Evolutionary conservation across 352 stramenopile genomes (phyloP).

Genomic region (Phytopythium montanum): DNA sequence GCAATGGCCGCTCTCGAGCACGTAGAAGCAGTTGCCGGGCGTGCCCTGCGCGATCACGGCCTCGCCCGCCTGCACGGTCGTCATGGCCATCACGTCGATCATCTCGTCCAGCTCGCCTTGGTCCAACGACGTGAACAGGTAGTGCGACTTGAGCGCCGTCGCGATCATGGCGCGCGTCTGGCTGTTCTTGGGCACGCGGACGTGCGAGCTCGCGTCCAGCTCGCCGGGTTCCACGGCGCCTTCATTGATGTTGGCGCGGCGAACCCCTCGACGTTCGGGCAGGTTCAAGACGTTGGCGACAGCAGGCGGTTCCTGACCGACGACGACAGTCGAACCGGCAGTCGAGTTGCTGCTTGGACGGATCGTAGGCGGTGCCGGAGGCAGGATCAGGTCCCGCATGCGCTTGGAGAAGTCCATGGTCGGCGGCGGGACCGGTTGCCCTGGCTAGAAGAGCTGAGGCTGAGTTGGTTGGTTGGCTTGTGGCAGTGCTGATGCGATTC

Average conservation of each 20-base stretch:
- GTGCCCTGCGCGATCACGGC: conserved; percentile 83
- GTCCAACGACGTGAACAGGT: conserved; percentile 78
- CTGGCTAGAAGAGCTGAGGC: background rate
- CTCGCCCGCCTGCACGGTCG: conserved; percentile 54
- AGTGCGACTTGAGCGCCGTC: conserved; percentile 78
- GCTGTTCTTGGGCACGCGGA: conserved; percentile 69
- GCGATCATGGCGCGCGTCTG: conserved; percentile 74
- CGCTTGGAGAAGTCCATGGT: conserved; percentile 74
- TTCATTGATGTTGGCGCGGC: conserved; percentile 77
- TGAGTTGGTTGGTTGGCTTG: background rate
- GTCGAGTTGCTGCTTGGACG: conserved; percentile 43
- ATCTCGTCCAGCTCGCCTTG: conserved; percentile 77
- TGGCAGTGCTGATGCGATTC: background rate
- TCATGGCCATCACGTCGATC: conserved; percentile 82
- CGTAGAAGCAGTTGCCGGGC: conserved; percentile 91
- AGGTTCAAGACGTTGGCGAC: conserved; percentile 36
- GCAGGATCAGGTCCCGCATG: conserved; percentile 69
- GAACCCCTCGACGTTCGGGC: conserved; percentile 56
- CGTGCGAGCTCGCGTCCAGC: conserved; percentile 34
- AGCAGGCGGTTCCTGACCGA: conserved; percentile 12
- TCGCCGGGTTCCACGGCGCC: conserved; percentile 66
- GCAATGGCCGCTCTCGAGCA: conserved; percentile 90
- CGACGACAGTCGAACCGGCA: conserved; percentile 21
- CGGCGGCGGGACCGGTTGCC: too few relatives aligned
- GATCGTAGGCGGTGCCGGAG: conserved; percentile 42